Conservation (phyloP, 495 filamentous ascomycete genomes). For the Neurospora discreta region DNA sequence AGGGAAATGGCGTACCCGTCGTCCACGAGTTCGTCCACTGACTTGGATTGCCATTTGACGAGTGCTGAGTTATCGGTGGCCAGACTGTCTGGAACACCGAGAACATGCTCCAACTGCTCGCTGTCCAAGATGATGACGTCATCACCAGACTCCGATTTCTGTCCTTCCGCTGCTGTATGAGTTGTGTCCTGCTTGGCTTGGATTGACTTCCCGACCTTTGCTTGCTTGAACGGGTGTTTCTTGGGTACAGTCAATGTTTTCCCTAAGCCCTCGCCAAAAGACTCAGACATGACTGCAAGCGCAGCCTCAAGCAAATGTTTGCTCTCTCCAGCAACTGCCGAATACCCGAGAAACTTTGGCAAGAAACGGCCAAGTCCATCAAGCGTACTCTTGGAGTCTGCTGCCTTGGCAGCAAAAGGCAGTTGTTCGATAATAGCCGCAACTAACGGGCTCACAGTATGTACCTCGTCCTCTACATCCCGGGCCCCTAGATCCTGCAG, state of each 20-base stretch:
- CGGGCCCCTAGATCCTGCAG: constrained; percentile 21
- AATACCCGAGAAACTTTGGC: constrained; percentile 38
- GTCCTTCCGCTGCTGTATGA: not conserved
- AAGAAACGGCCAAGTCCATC: constrained; percentile 44
- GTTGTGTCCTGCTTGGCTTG: not conserved
- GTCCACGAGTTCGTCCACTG: constrained; percentile 60
- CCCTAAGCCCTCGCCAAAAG: constrained; percentile 6
- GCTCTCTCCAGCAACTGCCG: constrained; percentile 26
- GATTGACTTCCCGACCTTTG: constrained; percentile 4
- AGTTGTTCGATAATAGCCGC: constrained; percentile 66
- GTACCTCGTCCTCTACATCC: not conserved
- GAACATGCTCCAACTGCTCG: constrained; percentile 21
- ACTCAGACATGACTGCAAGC: constrained; percentile 18
- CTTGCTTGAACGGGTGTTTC: not conserved
- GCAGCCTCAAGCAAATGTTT: constrained; percentile 27
- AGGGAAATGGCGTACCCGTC: constrained; percentile 57
- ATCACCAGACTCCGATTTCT: not conserved
- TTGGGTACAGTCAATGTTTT: not conserved
- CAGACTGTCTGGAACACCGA: constrained; percentile 21
- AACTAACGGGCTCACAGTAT: constrained; percentile 38
- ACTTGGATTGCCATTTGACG: constrained; percentile 60
- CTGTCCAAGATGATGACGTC: not conserved
- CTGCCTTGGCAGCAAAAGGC: constrained; percentile 50
- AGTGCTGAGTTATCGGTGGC: constrained; percentile 48
- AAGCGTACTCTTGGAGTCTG: constrained; percentile 25